Evolutionary conservation across 2,329 filamentous ascomycete genomes (phyloP).

Genomic region (Hymenoscyphus salicellus): DNA sequence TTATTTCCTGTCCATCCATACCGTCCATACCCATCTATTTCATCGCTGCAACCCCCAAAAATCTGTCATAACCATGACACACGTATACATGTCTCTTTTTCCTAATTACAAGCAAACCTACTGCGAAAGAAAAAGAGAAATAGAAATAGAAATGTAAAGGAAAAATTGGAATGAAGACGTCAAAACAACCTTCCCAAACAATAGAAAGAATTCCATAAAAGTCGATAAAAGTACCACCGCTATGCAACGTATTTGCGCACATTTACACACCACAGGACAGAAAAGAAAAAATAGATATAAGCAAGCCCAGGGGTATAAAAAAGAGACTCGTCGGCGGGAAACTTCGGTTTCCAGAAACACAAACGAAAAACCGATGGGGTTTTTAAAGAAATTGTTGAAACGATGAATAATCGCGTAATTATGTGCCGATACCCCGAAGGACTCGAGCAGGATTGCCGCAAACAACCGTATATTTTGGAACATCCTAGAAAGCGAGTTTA

Average conservation of each 20-base stretch:
- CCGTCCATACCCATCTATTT: too few species aligned
- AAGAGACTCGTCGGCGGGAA: slow-evolving; percentile 1
- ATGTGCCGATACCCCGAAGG: slow-evolving; percentile 31
- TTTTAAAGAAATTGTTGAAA: neutral
- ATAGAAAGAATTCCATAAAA: too few species aligned
- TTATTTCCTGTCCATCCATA: too few species aligned
- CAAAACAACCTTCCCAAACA: too few species aligned
- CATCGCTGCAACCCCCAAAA: too few species aligned
- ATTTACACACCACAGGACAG: neutral
- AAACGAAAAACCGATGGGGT: neutral
- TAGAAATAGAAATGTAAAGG: too few species aligned
- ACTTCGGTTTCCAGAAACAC: neutral
- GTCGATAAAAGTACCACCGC: neutral
- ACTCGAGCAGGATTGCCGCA: slow-evolving; percentile 37
- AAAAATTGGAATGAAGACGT: too few species aligned
- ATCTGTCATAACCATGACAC: too few species aligned
- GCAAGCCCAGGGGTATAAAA: neutral
- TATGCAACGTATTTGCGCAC: neutral
- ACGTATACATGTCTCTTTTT: too few species aligned
- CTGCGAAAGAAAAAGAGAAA: too few species aligned
- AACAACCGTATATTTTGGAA: slow-evolving; percentile 37
- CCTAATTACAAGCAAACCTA: too few species aligned
- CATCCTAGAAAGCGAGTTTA: slow-evolving; percentile 28
- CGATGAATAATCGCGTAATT: slow-evolving; percentile 11
- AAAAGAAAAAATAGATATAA: neutral